Evolutionary conservation across 371 early-diverging fungal species (phyloP), one percentile per base, ranked within the genome.

Genomic region (Actinomortierella wolfii): DNA sequence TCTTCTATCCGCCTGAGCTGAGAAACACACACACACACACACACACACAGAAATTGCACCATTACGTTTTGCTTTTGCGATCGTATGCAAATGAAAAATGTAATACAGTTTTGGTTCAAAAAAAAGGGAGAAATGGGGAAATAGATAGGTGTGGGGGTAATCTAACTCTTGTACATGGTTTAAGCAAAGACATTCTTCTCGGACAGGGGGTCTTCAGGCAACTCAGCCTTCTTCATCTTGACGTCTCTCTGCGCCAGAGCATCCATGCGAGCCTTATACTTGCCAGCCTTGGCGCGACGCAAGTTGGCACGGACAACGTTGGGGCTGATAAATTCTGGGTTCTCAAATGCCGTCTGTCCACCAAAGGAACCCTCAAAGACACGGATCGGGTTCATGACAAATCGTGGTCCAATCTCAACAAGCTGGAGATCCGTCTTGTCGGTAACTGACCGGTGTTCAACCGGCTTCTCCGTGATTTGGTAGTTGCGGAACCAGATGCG

Each of bases 391-490:
- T 91, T 91, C 69, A 98, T 81, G 58, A 93, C 93, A 82, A 97
- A 96, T 18, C 99, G 91, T 40, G 99, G 99, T n/a, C 99, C 99
- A 56, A 98, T 95, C 78, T 98, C 99, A 18, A 95, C 90, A 41
- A 98, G 78, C 2, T 91, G 85, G 20, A 92, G 84, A 55, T 92
- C 92, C 7, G 79, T 85, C 56, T 90, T 84, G 62, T 87, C 89
- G 47, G 73, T 73, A 50, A 42, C 52, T 6, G 71, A 61, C 68
- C 78, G 55, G 78, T 75, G 61, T 76, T 79, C 47, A 77, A 78
- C 56, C 71, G 84, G 62, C 85, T 70, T 70, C 55, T 70, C 65
- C 57, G 71, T 70, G 57, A 95, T 89, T 82, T 98, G 97, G 78
- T 89, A 97, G 78, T 97, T 96, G 74, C 99, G 85, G 81, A 97